phyloP scores from a whole-genome alignment of 1,284 basidiomycete genomes.

The Stygiomarasmius scandens region DNA sequence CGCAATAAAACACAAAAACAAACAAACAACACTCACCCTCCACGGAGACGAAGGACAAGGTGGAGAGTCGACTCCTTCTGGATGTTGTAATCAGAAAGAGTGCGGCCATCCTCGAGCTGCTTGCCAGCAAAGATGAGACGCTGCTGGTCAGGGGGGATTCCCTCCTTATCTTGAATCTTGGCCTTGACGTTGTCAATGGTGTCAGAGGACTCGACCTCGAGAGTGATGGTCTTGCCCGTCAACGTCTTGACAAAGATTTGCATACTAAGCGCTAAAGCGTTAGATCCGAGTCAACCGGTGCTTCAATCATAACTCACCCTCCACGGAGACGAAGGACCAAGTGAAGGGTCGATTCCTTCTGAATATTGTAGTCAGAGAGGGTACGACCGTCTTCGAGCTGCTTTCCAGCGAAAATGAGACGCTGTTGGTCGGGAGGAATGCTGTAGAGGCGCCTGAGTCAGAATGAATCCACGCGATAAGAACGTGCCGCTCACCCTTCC shows the following conservation, averaged over 20 bases:
- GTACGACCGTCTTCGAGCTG: slow-evolving; percentile 67
- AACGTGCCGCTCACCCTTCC: slow-evolving; percentile 36
- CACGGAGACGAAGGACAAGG: slow-evolving; percentile 36
- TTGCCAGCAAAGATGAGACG: slow-evolving; percentile 68
- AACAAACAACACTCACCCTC: not conserved
- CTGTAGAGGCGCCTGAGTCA: slow-evolving; percentile 27
- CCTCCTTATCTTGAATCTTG: slow-evolving; percentile 56
- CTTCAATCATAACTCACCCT: slow-evolving; percentile 24
- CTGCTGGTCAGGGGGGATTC: slow-evolving; percentile 66
- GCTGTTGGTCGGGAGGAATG: slow-evolving; percentile 21
- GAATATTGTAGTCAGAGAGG: slow-evolving; percentile 66
- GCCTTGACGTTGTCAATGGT: slow-evolving; percentile 57
- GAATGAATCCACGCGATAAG: slow-evolving; percentile 32
- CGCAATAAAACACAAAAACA: no score
- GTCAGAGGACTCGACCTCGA: slow-evolving; percentile 54
- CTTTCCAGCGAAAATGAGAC: slow-evolving; percentile 60
- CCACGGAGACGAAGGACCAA: slow-evolving; percentile 70
- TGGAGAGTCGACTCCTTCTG: slow-evolving; percentile 42
- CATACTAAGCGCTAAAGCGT: slow-evolving; percentile 46
- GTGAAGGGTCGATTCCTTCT: slow-evolving; percentile 70
- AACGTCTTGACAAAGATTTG: slow-evolving; percentile 74
- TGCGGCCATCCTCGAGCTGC: slow-evolving; percentile 66
- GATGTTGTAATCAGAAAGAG: slow-evolving; percentile 30
- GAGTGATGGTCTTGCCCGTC: slow-evolving; percentile 53
- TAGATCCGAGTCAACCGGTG: no score